Evolutionary conservation across 495 filamentous ascomycete genomes (phyloP), one percentile per base, ranked within the genome.

Genomic region (Rhypophila decipiens): DNA sequence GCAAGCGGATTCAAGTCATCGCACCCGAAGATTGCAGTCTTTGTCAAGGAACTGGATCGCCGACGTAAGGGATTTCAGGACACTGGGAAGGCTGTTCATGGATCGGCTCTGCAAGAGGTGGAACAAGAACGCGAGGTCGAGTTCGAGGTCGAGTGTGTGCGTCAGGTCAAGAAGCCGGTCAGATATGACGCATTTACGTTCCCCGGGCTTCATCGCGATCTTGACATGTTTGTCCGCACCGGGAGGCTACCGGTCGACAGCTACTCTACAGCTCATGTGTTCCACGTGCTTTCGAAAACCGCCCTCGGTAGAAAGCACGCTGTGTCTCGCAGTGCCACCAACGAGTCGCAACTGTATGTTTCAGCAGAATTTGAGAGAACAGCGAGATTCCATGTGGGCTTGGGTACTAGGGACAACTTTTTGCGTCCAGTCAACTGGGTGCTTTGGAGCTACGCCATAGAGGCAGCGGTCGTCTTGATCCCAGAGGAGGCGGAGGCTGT

Each of bases 401-500:
- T 51, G 19, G 44, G 47, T 31, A 31, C 7, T 13, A 60, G 55
- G 12, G 59, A 67, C n/a, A 64, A 56, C 44, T 62, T 62, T 24
- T 37, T 69, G 44, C 68, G 68, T 1, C 66, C 68, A 15, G 66
- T 71, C 9, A 61, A 60, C 44, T 71, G 64, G 64, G 50, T 71
- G n/a, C 43, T 68, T 2, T 71, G 66, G 66, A 60, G 58, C 15
- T 49, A 20, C 2, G 18, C 20, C 7, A 52, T 52, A 2, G 24
- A 60, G n/a, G 70, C 62, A 0, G 78, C 69, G 0, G 39, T 84
- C 0, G 58, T 82, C 3, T 48, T 83, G 1, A 77, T 71, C 24
- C 72, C 75, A 3, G 73, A 81, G 40, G 80, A 84, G 51, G 79
- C 72, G 1, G 72, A 82, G 46, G 13, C 36, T 0, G 19, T 80